These are phyloP conservation scores for Aquilaria malaccensis DNA, from an alignment of 345 rosid genomes.

Conservation along the genomic window DNA sequence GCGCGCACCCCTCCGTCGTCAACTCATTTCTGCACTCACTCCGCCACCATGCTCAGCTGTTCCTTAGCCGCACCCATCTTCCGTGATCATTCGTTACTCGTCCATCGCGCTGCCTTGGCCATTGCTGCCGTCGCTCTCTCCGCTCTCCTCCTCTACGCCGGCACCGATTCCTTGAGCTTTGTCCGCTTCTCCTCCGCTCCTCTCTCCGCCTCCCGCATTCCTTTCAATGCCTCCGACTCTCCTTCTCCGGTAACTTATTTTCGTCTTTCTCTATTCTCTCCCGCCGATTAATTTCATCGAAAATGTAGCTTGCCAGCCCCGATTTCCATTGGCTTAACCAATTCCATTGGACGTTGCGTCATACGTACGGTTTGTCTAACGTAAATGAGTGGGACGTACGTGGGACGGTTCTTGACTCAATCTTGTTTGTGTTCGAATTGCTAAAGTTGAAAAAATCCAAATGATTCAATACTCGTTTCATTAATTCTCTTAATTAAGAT, in stretches of 20 bases:
- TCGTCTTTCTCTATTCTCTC: background rate
- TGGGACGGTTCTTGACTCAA: too few species aligned
- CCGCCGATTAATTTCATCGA: background rate
- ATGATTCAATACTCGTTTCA: too few species aligned
- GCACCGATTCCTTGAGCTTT: constrained; percentile 21
- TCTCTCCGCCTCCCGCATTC: constrained; percentile 17
- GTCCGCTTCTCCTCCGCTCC: constrained; percentile 13
- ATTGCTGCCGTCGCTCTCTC: constrained; percentile 17
- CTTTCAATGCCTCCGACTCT: constrained; percentile 7
- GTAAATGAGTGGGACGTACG: too few species aligned
- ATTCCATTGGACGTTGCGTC: background rate
- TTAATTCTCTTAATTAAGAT: too few species aligned
- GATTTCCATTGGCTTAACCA: constrained; percentile 5
- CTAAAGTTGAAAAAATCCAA: too few species aligned
- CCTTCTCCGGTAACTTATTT: constrained; percentile 2
- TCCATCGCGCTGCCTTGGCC: constrained; percentile 19
- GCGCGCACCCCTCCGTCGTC: too few species aligned
- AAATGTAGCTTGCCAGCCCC: background rate
- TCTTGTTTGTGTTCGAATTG: too few species aligned
- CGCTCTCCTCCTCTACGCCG: constrained; percentile 26
- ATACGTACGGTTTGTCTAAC: too few species aligned
- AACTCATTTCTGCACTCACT: too few species aligned
- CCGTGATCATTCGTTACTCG: constrained; percentile 10
- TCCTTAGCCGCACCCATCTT: constrained; percentile 6
- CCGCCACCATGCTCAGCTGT: too few species aligned